phyloP scores from a whole-genome alignment of 2,329 filamentous ascomycete genomes.

The Samsoniella hepiali region DNA sequence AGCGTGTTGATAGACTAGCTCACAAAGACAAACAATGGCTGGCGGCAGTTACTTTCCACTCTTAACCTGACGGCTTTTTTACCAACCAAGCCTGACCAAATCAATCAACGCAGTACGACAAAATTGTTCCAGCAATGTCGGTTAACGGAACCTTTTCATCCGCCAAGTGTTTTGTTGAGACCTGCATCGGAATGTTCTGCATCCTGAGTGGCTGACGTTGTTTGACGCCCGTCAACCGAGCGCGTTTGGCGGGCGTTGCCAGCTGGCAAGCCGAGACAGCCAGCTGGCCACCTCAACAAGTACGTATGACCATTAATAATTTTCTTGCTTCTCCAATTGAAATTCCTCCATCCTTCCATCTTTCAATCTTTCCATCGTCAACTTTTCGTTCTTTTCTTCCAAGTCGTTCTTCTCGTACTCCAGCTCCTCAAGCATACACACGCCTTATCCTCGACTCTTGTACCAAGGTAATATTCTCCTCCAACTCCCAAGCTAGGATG shows the following conservation, averaged over 20 bases:
- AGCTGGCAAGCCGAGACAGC: constrained; percentile 8
- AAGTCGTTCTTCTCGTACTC: not conserved
- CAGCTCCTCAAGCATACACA: not conserved
- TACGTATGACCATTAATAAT: not conserved
- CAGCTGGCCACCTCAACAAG: constrained; percentile 10
- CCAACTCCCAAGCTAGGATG: not conserved
- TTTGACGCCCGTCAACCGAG: constrained; percentile 6
- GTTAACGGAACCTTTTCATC: too few species aligned
- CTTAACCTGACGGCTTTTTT: too few species aligned
- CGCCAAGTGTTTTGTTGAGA: not conserved
- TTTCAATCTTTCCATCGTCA: not conserved
- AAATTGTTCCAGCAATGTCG: not conserved
- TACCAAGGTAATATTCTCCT: not conserved
- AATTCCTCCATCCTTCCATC: not conserved
- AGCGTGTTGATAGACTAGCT: too few species aligned
- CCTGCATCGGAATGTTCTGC: not conserved
- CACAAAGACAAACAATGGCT: too few species aligned
- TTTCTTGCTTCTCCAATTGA: too few species aligned
- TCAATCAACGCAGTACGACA: too few species aligned
- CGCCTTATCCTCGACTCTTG: not conserved
- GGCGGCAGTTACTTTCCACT: too few species aligned
- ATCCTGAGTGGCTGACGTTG: not conserved
- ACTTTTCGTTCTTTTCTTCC: not conserved
- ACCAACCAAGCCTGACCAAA: too few species aligned
- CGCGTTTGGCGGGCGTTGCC: constrained; percentile 5